Evolutionary conservation across 2,329 filamentous ascomycete genomes (phyloP).

Genomic region (Juglanconis sp.): DNA sequence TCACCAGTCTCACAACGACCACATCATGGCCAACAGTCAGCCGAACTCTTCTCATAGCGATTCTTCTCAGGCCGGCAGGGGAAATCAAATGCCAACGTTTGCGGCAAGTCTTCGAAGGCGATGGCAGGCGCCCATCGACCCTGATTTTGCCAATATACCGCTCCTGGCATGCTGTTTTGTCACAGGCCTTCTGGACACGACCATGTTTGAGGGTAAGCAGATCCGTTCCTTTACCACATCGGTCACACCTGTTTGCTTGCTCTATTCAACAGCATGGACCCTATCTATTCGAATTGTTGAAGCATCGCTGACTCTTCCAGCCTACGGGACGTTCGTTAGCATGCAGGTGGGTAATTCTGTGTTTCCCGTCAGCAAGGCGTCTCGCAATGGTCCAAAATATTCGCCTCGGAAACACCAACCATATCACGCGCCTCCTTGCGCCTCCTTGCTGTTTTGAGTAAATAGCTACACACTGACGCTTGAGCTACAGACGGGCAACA

Average conservation of each 20-base stretch:
- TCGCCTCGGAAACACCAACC: no score
- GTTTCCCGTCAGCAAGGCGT: background rate
- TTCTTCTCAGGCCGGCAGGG: background rate
- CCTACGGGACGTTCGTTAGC: conserved; percentile 40
- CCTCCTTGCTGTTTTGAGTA: background rate
- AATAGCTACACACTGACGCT: background rate
- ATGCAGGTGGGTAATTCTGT: conserved; percentile 26
- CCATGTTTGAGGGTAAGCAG: conserved; percentile 21
- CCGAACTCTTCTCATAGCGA: background rate
- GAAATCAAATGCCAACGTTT: background rate
- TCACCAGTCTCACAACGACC: background rate
- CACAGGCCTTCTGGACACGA: conserved; percentile 21
- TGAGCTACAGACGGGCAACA: conserved; percentile 32
- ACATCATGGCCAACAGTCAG: background rate
- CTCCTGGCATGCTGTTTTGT: conserved; percentile 19
- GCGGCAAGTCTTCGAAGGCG: background rate
- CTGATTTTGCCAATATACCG: conserved; percentile 15
- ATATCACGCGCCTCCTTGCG: background rate
- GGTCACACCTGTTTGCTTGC: background rate
- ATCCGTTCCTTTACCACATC: background rate
- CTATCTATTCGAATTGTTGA: background rate
- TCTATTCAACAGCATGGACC: background rate
- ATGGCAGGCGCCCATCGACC: conserved; percentile 5
- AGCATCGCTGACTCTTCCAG: conserved; percentile 21
- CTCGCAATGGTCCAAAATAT: no score